Conservation (phyloP, 345 rosid species). For the Populus davidiana region DNA sequence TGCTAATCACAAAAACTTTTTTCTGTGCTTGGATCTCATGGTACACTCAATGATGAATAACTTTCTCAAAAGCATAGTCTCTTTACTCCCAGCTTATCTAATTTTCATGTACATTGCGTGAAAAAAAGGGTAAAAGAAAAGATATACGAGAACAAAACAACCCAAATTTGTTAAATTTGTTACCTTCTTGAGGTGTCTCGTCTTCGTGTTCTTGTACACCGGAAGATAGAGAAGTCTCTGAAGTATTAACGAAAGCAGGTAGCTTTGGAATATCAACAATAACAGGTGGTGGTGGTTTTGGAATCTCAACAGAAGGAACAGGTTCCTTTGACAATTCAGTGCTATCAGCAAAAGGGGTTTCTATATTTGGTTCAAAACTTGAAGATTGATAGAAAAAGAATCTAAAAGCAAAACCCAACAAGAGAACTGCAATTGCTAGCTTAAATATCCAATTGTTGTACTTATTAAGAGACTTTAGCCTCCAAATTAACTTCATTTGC, state of each 20-base stretch:
- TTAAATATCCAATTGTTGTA: slow-evolving; percentile 51
- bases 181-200: slow-evolving; percentile 49
- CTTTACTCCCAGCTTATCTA: not conserved
- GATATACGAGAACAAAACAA: slow-evolving; percentile 8
- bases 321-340: slow-evolving; percentile 1
- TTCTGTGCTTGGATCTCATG: slow-evolving; percentile 15
- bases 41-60: not conserved
- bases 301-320: not conserved
- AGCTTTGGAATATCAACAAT: slow-evolving; percentile 4
- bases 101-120: not conserved
- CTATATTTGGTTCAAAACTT: slow-evolving; percentile 31
- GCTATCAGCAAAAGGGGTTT: slow-evolving; percentile 22
- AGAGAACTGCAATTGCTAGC: slow-evolving; percentile 44
- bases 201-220: slow-evolving; percentile 45
- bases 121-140: not conserved
- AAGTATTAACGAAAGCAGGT: not conserved
- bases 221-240: slow-evolving; percentile 1
- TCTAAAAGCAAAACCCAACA: slow-evolving; percentile 55
- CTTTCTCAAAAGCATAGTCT: not conserved
- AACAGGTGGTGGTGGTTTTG: not conserved
- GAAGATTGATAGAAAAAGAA: slow-evolving; percentile 43
- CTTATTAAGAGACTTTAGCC: slow-evolving; percentile 32
- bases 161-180: not conserved
- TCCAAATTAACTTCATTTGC: slow-evolving; percentile 56
- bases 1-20: not conserved